Conservation (phyloP, 345 rosid genomes). For the Eucalyptus erythrocorys region DNA sequence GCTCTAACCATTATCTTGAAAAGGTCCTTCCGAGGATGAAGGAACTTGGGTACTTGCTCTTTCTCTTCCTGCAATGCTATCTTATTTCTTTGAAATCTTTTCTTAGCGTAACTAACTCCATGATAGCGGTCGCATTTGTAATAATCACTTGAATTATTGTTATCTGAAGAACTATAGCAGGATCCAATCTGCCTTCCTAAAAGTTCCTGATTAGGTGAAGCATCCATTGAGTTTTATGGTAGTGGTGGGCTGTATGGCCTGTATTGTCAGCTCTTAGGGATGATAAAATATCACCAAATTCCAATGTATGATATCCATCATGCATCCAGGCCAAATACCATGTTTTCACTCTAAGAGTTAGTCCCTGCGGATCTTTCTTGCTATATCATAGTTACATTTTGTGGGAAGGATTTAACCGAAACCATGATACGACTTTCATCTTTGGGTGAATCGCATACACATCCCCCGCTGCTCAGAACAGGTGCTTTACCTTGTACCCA, state of each 20-base stretch:
- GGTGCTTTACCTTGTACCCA: not conserved
- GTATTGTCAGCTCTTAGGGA: not conserved
- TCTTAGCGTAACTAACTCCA: not conserved
- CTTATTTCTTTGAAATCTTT: not conserved
- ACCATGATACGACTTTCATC: not conserved
- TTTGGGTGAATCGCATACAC: not conserved
- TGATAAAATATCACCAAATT: not conserved
- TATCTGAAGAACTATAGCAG: not conserved
- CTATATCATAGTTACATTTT: not conserved
- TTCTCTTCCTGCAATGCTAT: not conserved
- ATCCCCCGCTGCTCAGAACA: not conserved
- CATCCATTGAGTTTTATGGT: not conserved
- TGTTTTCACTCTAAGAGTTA: not conserved
- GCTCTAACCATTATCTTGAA: slow-evolving; percentile 73
- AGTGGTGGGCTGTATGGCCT: not conserved
- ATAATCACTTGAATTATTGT: not conserved
- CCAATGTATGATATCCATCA: not conserved
- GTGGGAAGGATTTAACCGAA: not conserved
- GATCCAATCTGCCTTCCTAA: not conserved
- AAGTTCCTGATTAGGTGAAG: not conserved
- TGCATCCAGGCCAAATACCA: not conserved
- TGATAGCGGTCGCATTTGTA: not conserved
- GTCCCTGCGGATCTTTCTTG: not conserved
- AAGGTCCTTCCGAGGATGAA: slow-evolving; percentile 76
- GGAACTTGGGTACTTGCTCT: not conserved